A percentile compares a stretch with the other conserved stretches of the same genome.
These are phyloP conservation scores for Fusarium tupiense DNA, from an alignment of 2,329 filamentous ascomycete genomes.

Conservation along the genomic window DNA sequence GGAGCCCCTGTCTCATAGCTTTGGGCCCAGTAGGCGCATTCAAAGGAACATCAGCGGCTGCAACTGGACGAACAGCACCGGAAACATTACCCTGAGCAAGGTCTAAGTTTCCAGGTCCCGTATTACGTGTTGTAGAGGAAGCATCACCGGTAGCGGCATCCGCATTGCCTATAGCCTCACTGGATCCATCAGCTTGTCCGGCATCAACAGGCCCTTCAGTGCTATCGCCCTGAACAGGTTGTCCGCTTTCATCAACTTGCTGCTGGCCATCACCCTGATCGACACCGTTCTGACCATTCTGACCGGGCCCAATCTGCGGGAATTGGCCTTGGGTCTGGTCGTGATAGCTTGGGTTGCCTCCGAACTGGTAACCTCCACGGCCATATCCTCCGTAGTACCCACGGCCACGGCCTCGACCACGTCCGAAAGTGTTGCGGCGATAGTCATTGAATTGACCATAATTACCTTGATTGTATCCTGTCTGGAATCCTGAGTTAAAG, in stretches of 20 bases:
- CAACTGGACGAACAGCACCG: constrained; percentile 46
- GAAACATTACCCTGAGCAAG: constrained; percentile 34
- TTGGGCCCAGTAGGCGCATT: constrained; percentile 92
- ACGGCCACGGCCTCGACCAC: constrained; percentile 72
- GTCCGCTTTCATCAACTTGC: constrained; percentile 53
- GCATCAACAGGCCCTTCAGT: constrained; percentile 31
- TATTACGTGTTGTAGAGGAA: constrained; percentile 34
- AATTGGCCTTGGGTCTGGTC: constrained; percentile 48
- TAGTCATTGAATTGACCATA: constrained; percentile 87
- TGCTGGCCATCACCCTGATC: constrained; percentile 39
- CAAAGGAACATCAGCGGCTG: constrained; percentile 58
- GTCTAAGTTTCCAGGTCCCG: constrained; percentile 19
- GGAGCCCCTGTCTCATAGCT: constrained; percentile 89
- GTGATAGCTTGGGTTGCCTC: constrained; percentile 51
- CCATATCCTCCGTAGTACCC: constrained; percentile 66
- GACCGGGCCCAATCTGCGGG: constrained; percentile 42
- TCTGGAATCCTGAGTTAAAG: constrained; percentile 80
- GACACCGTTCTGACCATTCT: constrained; percentile 37
- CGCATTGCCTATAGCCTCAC: constrained; percentile 48
- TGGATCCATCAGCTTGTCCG: constrained; percentile 34
- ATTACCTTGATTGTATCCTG: constrained; percentile 85
- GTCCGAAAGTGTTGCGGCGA: constrained; percentile 73
- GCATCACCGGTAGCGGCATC: constrained; percentile 26
- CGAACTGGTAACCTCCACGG: constrained; percentile 64
- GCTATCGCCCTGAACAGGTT: constrained; percentile 44